Evolutionary conservation across 2,329 filamentous ascomycete species (phyloP).

Genomic region (Diplodia intermedia): DNA sequence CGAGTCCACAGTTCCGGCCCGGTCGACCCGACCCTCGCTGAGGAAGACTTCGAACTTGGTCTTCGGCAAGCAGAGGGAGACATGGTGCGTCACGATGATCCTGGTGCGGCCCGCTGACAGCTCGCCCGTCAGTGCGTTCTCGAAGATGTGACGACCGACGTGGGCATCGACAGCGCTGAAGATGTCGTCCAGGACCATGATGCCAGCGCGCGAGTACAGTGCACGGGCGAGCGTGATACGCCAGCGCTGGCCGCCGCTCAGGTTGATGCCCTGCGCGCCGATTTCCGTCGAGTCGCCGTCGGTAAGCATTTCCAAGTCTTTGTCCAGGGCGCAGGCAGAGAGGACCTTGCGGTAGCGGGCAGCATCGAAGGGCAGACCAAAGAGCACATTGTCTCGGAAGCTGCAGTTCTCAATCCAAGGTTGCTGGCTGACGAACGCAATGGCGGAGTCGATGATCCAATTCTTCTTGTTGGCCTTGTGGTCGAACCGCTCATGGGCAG

Average conservation of each 20-base stretch:
- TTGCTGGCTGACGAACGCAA: conserved; percentile 72
- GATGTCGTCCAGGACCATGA: conserved; percentile 81
- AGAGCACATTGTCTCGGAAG: conserved; percentile 79
- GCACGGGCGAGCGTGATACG: conserved; percentile 36
- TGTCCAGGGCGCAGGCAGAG: conserved; percentile 73
- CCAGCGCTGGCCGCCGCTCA: conserved; percentile 74
- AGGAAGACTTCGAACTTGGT: conserved; percentile 78
- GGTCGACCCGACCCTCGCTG: conserved; percentile 69
- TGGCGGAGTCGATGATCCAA: conserved; percentile 73
- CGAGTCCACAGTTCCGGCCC: conserved; percentile 71
- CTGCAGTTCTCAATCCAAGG: conserved; percentile 82
- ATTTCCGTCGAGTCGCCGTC: conserved; percentile 83
- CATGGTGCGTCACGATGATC: conserved; percentile 82
- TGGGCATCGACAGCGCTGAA: conserved; percentile 74
- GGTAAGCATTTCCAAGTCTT: conserved; percentile 76
- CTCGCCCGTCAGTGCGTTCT: conserved; percentile 75
- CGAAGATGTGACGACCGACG: conserved; percentile 74
- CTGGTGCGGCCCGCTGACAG: conserved; percentile 73
- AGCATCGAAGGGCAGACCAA: conserved; percentile 73
- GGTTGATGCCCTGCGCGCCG: conserved; percentile 82
- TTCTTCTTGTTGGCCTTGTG: conserved; percentile 63
- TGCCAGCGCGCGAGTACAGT: conserved; percentile 78
- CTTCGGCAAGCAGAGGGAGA: conserved; percentile 71
- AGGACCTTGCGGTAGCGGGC: conserved; percentile 75
- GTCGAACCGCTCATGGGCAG: conserved; percentile 63